phyloP scores from a whole-genome alignment of 2,329 filamentous ascomycete species.

The Ophiostoma ulmi region DNA sequence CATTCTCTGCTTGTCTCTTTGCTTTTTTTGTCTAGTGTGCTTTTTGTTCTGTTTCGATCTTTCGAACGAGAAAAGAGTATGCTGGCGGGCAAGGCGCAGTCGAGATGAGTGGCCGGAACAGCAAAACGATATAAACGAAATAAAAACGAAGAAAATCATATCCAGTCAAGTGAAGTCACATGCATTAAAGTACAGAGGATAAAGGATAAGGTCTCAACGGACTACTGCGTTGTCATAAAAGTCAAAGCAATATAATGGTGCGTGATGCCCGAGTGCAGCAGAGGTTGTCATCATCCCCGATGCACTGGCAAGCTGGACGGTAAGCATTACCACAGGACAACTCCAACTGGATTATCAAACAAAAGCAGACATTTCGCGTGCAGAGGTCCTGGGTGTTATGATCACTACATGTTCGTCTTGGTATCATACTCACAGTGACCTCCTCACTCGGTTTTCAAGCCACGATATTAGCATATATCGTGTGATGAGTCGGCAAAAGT shows the following conservation, averaged over 20 bases:
- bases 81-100: background rate
- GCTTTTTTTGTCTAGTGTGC: background rate
- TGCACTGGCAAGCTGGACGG: background rate
- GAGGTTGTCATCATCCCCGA: background rate
- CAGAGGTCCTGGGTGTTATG: too few relatives aligned
- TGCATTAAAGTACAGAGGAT: background rate
- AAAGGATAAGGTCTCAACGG: too few relatives aligned
- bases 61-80: background rate
- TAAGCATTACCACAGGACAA: background rate
- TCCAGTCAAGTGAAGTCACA: background rate
- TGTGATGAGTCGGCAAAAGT: background rate
- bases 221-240: too few relatives aligned
- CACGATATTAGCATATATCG: background rate
- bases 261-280: too few relatives aligned
- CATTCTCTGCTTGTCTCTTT: background rate
- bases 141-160: slow-evolving; percentile 7
- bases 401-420: background rate
- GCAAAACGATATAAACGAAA: background rate
- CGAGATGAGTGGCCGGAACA: background rate
- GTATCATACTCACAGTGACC: background rate
- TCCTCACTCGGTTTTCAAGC: background rate
- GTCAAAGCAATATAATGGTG: too few relatives aligned
- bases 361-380: background rate
- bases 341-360: background rate
- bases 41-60: background rate